These are phyloP conservation scores for Claviceps humidiphila DNA, from an alignment of 2,329 filamentous ascomycete species.

Conservation along the genomic window DNA sequence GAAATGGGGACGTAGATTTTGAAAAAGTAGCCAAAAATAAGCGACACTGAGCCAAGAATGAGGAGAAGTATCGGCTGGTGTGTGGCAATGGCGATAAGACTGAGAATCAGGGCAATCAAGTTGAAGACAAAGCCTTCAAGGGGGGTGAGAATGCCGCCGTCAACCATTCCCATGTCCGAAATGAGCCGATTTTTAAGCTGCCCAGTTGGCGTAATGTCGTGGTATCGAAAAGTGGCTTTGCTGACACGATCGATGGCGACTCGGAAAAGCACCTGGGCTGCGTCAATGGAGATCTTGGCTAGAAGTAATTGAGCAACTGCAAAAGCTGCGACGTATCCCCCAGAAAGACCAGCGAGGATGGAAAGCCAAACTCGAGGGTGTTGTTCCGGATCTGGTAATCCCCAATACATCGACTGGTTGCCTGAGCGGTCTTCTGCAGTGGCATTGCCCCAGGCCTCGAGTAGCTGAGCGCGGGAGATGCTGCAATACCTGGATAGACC, in stretches of 20 bases:
- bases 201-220: slow-evolving; percentile 80
- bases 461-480: slow-evolving; percentile 61
- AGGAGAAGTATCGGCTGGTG: slow-evolving; percentile 65
- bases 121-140: slow-evolving; percentile 60
- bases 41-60: slow-evolving; percentile 55
- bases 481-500: slow-evolving; percentile 49
- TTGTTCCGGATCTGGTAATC: slow-evolving; percentile 46
- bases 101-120: slow-evolving; percentile 56
- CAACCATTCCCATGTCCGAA: slow-evolving; percentile 78
- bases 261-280: slow-evolving; percentile 62
- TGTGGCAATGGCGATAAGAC: slow-evolving; percentile 64
- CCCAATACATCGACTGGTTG: slow-evolving; percentile 13
- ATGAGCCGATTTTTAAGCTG: slow-evolving; percentile 87
- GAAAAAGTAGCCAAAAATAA: slow-evolving; percentile 62
- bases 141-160: slow-evolving; percentile 68
- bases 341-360: slow-evolving; percentile 53
- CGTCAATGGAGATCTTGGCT: slow-evolving; percentile 65
- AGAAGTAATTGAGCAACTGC: slow-evolving; percentile 53
- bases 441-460: slow-evolving; percentile 75
- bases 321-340: slow-evolving; percentile 44
- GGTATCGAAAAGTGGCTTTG: slow-evolving; percentile 75
- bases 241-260: slow-evolving; percentile 61
- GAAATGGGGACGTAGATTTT: slow-evolving; percentile 67
- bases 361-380: slow-evolving; percentile 64
- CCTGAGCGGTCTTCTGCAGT: slow-evolving; percentile 7